Evolutionary conservation across 2,329 filamentous ascomycete species (phyloP), one percentile per base, ranked within the genome.

Genomic region (Ceratocystis eucalypticola): DNA sequence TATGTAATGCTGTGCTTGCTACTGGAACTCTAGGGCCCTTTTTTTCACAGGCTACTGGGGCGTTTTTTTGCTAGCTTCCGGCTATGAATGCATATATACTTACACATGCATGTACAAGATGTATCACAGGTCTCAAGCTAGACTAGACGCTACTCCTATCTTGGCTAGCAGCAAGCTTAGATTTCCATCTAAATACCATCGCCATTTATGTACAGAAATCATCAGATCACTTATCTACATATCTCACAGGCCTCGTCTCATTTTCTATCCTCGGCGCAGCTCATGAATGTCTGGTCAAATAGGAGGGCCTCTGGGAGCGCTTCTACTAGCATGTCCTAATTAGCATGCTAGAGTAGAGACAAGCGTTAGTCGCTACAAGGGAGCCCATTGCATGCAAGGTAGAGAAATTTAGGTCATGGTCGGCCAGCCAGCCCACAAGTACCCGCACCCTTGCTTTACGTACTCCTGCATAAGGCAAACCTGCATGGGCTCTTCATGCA

Each of bases 391-490:
- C 22, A 57, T 57, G 53, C 33, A 57, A 57, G 53, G 53, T 59
- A 59, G 55, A 25, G 25, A 41, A n/a, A 17, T 37, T 33, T n/a
- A 59, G 55, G 55, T 59, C 55, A 7, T 8, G 17, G 55, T 20
- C 55, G n/a, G 33, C 55, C 30, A 33, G 30, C 15, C 15, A 30
- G 22, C 8, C 55, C 55, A 59, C 55, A 59, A 59, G 55, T 59
- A 59, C 55, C 25, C 55, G 15, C 55, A 59, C 17, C 55, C 25
- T 30, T 59, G 30, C 30, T 33, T 7, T 59, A 59, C 55, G 30
- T 37, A 37, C 55, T 59, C 55, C 55, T 59, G 55, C 55, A 59
- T 37, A 59, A 59, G 55, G 55, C 55, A 59, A 59, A 37, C 55
- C 20, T 59, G 55, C 55, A 59, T 59, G 55, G 55, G 55, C 33